Conservation (phyloP, 495 filamentous ascomycete genomes). For the Friedmanniomyces simplex region DNA sequence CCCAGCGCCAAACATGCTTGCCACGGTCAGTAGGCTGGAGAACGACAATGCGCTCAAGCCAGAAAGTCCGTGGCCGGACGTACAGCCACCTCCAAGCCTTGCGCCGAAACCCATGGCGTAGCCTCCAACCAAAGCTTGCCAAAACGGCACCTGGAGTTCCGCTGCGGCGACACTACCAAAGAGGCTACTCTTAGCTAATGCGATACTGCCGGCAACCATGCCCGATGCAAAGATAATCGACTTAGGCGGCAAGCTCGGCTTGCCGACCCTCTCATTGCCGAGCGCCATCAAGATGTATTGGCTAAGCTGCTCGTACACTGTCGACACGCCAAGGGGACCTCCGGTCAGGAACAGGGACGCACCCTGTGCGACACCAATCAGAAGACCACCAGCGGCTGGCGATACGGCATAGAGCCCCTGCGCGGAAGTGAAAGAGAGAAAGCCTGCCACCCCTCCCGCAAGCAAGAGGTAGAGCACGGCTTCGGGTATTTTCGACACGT, state of each 20-base stretch:
- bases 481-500: too few relatives aligned
- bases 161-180: neutral
- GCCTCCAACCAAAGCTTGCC: constrained; percentile 37
- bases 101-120: constrained; percentile 43
- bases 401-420: neutral
- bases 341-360: constrained; percentile 34
- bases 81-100: constrained; percentile 47
- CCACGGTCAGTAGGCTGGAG: constrained; percentile 44
- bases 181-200: constrained; percentile 9
- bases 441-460: neutral
- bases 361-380: constrained; percentile 41
- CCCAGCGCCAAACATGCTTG: constrained; percentile 40
- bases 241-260: constrained; percentile 2
- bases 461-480: neutral
- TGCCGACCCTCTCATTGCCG: neutral
- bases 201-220: constrained; percentile 34
- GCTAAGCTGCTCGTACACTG: constrained; percentile 43
- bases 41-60: constrained; percentile 42
- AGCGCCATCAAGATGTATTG: constrained; percentile 34
- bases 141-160: neutral
- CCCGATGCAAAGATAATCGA: constrained; percentile 38
- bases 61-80: constrained; percentile 50
- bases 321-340: constrained; percentile 41
- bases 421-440: neutral
- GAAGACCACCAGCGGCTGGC: constrained; percentile 34